A percentile compares a stretch with the other conserved stretches of the same genome.
These are phyloP conservation scores for Pinus taeda DNA, from an alignment of 75 land plant species.

Conservation along the genomic window DNA sequence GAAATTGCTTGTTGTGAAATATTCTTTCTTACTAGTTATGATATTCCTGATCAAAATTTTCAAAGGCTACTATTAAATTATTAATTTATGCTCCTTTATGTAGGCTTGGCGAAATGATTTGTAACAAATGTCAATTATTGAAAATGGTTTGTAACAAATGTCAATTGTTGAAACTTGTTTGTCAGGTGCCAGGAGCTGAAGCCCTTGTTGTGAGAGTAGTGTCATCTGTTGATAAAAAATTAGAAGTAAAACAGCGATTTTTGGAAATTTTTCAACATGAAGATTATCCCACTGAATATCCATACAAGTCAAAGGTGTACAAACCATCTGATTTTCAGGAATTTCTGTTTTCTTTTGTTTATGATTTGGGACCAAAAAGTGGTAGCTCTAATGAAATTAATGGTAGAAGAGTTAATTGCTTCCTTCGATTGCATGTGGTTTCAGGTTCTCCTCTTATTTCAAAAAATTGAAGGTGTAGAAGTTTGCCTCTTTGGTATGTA, in stretches of 20 bases:
- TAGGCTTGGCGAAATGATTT: too few relatives aligned
- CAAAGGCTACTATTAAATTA: too few relatives aligned
- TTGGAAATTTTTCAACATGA: constrained; percentile 18
- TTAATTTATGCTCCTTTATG: too few relatives aligned
- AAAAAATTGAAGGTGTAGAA: constrained; percentile 99
- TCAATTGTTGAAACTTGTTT: too few relatives aligned
- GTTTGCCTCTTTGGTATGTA: constrained; percentile 99
- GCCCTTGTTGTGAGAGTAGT: constrained; percentile 28
- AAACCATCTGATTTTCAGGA: constrained; percentile 9
- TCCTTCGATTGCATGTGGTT: too few relatives aligned
- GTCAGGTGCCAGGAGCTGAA: constrained; percentile 32
- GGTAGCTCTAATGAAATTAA: not conserved
- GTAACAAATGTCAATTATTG: too few relatives aligned
- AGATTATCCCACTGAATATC: constrained; percentile 24
- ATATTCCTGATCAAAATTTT: too few relatives aligned
- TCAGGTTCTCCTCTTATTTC: constrained; percentile 90
- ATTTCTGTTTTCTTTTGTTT: not conserved
- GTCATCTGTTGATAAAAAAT: constrained; percentile 30
- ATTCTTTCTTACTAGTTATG: too few relatives aligned
- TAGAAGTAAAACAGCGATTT: constrained; percentile 19
- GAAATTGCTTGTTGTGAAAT: too few relatives aligned
- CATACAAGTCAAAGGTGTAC: constrained; percentile 31
- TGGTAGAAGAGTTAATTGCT: too few relatives aligned
- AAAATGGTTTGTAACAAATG: too few relatives aligned
- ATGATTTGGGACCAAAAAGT: not conserved